Base-by-base conservation (phyloP, 257 asterid species). In the Salvia miltiorrhiza region DNA sequence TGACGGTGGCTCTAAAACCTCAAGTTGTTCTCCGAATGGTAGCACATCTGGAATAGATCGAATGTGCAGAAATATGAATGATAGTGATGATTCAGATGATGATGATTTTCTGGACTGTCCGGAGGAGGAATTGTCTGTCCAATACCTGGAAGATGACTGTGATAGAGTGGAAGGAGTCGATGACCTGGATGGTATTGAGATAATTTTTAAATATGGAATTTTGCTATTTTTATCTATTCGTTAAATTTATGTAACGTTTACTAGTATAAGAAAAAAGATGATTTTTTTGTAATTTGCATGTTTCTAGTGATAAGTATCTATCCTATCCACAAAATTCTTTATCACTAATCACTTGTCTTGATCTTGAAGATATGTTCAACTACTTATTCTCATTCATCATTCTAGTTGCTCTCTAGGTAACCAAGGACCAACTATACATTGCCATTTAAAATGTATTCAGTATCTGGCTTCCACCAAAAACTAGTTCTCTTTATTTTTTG, bases 131-230 rank as follows among this genome's bases (percentile, higher is more conserved):
- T 71, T 89, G 70, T 83, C 96, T 57, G 87, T 89, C 63, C 81
- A 85, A 65, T 89, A 49, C 75, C 82, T 89, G 56, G 96, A 87
- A 85, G 96, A 85, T 77, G 96, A 83, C 64, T 82, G 77, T 59
- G 95, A 89, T 76, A 41, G 69, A 44, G 66, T 80, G 63, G 84
- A 63, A 67, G 89, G 80, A 55, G 89, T 56, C 16, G 88, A 89
- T 82, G 96, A 89, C 79, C 79, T 89, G 39, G 96, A 89, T 70
- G 94, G 96, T 87, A 83, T 76, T 62, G 48, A 54, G 7, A 32
- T 7, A 14, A 55, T 37, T 56, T 49, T 45, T 54, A 17, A 50
- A 77, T 59, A 11, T 45, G 62, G 19, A n/a, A 37, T 60, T 71
- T 43, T 10, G 16, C 44, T 70, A 63, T n/a, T 33, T 70, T 61